These are phyloP conservation scores for Recurvomyces mirabilis DNA, from an alignment of 495 filamentous ascomycete species.

Conservation along the genomic window DNA sequence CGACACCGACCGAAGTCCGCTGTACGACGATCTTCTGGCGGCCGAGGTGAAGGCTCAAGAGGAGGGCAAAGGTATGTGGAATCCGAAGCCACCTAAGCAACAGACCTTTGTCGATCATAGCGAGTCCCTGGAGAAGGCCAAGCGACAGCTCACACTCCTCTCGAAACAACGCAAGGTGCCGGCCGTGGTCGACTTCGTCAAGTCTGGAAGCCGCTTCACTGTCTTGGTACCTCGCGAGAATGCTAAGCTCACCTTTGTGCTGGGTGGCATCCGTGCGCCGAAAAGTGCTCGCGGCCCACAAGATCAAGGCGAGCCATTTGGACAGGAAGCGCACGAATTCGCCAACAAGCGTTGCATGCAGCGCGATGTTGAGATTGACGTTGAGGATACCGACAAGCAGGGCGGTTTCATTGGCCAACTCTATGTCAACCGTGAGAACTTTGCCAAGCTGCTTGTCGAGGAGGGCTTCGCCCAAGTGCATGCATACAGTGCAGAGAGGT, in stretches of 20 bases:
- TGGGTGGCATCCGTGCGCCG: conserved; percentile 89
- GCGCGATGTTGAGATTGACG: conserved; percentile 91
- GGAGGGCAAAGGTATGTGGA: conserved; percentile 90
- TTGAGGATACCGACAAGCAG: conserved; percentile 88
- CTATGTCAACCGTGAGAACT: conserved; percentile 89
- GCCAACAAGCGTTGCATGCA: conserved; percentile 81
- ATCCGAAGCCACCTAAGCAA: conserved; percentile 64
- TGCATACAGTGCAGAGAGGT: conserved; percentile 89
- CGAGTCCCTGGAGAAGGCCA: conserved; percentile 86
- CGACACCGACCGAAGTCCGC: conserved; percentile 80
- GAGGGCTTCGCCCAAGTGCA: conserved; percentile 89
- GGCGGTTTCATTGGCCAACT: conserved; percentile 95
- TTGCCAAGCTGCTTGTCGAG: conserved; percentile 86
- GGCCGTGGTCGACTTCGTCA: conserved; percentile 92
- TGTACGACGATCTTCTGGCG: conserved; percentile 83
- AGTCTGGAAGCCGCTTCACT: conserved; percentile 87
- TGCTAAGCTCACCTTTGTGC: conserved; percentile 87
- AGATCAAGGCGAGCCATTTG: conserved; percentile 86
- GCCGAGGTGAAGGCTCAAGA: conserved; percentile 79
- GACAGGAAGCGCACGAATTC: conserved; percentile 85
- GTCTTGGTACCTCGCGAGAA: conserved; percentile 86
- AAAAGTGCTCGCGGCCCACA: conserved; percentile 66
- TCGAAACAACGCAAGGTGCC: conserved; percentile 87
- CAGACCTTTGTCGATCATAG: conserved; percentile 81
- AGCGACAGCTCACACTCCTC: conserved; percentile 75